Conservation (phyloP, 257 asterid genomes). For the Nicotiana benthamiana region DNA sequence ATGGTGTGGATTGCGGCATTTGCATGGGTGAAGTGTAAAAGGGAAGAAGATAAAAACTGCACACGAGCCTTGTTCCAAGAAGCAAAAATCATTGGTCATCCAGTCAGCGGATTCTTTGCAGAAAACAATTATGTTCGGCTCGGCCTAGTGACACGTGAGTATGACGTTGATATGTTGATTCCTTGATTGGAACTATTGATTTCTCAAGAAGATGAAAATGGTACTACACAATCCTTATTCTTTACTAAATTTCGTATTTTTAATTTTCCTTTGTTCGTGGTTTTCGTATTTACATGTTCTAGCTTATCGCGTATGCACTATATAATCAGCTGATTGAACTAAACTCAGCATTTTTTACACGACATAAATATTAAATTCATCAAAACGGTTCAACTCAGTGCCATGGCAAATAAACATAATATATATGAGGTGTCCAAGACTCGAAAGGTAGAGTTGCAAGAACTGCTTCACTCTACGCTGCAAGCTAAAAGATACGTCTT, state of each 20-base stretch:
- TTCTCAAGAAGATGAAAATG: not conserved
- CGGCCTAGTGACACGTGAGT: conserved; percentile 28
- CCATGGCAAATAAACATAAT: conserved; percentile 28
- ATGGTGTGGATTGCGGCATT: conserved; percentile 24
- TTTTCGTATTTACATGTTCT: no score
- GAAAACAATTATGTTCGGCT: conserved; percentile 33
- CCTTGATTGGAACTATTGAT: conserved; percentile 18
- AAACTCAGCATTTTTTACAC: no score
- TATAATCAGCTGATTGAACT: no score
- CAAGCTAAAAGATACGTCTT: not conserved
- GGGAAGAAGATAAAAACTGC: conserved; percentile 36
- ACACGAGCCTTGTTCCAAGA: conserved; percentile 11
- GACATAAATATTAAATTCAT: no score
- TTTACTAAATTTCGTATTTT: no score
- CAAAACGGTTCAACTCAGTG: conserved; percentile 12
- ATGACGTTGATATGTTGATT: conserved; percentile 24
- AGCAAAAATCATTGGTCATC: conserved; percentile 30
- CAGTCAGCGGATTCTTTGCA: conserved; percentile 12
- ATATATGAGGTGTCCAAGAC: conserved; percentile 17
- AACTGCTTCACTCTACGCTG: conserved; percentile 4
- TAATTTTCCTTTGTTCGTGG: no score
- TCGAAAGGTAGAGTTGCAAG: conserved; percentile 23
- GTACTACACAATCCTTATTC: no score
- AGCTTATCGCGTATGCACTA: no score
- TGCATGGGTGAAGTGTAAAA: conserved; percentile 46